These are phyloP conservation scores for Cladosporium sp. DNA, from an alignment of 2,329 filamentous ascomycete genomes.

Conservation along the genomic window DNA sequence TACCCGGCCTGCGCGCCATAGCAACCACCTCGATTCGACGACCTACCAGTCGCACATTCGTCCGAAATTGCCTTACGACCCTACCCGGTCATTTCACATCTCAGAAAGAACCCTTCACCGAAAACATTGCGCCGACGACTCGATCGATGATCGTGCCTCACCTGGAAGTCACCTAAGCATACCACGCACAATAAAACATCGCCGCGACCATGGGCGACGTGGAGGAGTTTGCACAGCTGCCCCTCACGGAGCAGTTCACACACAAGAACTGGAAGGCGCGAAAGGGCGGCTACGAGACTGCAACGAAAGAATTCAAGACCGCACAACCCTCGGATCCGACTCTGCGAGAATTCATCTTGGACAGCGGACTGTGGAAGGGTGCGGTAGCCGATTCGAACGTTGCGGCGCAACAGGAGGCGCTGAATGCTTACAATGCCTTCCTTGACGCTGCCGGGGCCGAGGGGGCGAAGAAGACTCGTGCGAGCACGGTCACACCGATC, in stretches of 20 bases:
- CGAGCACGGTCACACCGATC: slow-evolving; percentile 67
- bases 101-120: neutral
- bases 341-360: slow-evolving; percentile 81
- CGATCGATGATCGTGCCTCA: neutral
- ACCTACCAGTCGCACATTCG: neutral
- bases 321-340: slow-evolving; percentile 78
- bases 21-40: neutral
- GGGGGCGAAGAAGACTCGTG: slow-evolving; percentile 60
- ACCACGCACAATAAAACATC: neutral
- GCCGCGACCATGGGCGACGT: slow-evolving; percentile 66
- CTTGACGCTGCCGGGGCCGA: slow-evolving; percentile 83
- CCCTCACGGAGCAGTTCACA: slow-evolving; percentile 70
- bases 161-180: neutral
- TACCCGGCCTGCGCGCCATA: neutral
- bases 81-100: no score
- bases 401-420: slow-evolving; percentile 88
- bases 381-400: slow-evolving; percentile 94
- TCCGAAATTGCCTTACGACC: no score
- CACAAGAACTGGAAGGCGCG: slow-evolving; percentile 98
- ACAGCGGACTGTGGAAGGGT: slow-evolving; percentile 81
- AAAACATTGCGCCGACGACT: neutral
- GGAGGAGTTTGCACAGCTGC: slow-evolving; percentile 74
- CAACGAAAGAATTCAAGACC: slow-evolving; percentile 75
- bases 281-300: slow-evolving; percentile 91
- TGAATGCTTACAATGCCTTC: slow-evolving; percentile 82